Evolutionary conservation across 2,329 filamentous ascomycete species (phyloP).

Genomic region (Colletotrichum liaoningense): DNA sequence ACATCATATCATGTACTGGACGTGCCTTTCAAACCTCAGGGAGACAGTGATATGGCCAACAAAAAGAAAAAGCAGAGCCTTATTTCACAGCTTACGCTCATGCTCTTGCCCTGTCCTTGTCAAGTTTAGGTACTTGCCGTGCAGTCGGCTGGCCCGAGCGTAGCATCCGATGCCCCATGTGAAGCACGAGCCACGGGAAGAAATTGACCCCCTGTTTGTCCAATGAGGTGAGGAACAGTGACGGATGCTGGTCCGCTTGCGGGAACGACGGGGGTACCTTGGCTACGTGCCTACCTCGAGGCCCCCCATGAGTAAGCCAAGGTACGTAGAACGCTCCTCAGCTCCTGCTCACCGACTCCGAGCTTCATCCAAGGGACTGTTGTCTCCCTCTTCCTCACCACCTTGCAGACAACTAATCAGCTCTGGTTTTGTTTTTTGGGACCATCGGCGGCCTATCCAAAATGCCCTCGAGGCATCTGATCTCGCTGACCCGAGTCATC

Average conservation of each 20-base stretch:
- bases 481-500: neutral
- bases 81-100: neutral
- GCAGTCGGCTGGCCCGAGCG: neutral
- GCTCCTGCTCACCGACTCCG: neutral
- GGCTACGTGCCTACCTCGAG: neutral
- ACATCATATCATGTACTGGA: too few species aligned
- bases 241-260: neutral
- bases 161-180: neutral
- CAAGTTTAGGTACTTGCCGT: neutral
- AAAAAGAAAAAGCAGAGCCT: too few species aligned
- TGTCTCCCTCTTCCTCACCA: neutral
- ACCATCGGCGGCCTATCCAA: neutral
- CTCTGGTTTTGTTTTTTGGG: neutral
- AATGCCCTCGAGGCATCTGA: neutral
- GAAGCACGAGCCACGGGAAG: neutral
- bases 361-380: neutral
- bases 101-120: neutral
- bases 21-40: too few species aligned
- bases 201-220: neutral
- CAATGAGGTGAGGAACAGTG: neutral
- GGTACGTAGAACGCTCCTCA: neutral
- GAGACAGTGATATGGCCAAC: too few species aligned
- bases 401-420: neutral
- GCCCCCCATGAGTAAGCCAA: too few species aligned
- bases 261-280: neutral